Percentiles rank a stretch among this genome's conserved stretches.
Evolutionary conservation across 129 eudicot genomes (phyloP).

Genomic region (Lactuca saligna): DNA sequence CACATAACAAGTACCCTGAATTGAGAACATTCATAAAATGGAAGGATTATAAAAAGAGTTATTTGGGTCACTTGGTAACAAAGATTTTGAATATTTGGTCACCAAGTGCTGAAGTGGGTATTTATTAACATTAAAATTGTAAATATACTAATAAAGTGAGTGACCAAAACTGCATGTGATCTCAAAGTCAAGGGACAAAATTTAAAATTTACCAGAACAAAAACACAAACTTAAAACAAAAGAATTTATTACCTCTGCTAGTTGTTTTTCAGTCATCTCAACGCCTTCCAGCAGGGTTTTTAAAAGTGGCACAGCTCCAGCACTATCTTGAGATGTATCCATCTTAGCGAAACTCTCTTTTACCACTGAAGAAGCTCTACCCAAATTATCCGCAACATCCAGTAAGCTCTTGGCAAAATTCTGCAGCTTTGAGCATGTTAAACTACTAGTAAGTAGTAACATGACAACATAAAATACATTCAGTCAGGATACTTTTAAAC

Average conservation of each 20-base stretch:
- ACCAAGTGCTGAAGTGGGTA: too few species aligned
- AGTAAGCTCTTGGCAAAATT: slow-evolving; percentile 69
- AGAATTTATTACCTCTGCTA: slow-evolving; percentile 50
- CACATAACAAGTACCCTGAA: too few species aligned
- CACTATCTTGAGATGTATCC: slow-evolving; percentile 57
- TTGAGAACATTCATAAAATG: too few species aligned
- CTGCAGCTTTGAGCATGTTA: slow-evolving; percentile 42
- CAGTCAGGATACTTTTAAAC: background rate
- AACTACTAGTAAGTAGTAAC: background rate
- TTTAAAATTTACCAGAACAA: background rate
- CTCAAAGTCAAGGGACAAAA: background rate
- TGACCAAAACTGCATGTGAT: background rate
- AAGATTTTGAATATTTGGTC: too few species aligned
- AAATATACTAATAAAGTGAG: too few species aligned
- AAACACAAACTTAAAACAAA: background rate
- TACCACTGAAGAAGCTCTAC: slow-evolving; percentile 76
- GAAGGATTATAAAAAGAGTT: too few species aligned
- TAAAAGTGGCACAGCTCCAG: slow-evolving; percentile 74
- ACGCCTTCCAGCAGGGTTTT: slow-evolving; percentile 85
- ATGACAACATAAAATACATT: background rate
- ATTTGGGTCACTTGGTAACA: too few species aligned
- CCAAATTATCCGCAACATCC: slow-evolving; percentile 79
- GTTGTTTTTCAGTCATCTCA: slow-evolving; percentile 91
- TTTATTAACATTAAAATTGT: too few species aligned
- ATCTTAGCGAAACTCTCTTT: slow-evolving; percentile 68